A percentile compares a stretch with the other conserved stretches of the same genome.
Conservation (phyloP, 1,284 basidiomycete genomes). For the Rhodotorula sp. region DNA sequence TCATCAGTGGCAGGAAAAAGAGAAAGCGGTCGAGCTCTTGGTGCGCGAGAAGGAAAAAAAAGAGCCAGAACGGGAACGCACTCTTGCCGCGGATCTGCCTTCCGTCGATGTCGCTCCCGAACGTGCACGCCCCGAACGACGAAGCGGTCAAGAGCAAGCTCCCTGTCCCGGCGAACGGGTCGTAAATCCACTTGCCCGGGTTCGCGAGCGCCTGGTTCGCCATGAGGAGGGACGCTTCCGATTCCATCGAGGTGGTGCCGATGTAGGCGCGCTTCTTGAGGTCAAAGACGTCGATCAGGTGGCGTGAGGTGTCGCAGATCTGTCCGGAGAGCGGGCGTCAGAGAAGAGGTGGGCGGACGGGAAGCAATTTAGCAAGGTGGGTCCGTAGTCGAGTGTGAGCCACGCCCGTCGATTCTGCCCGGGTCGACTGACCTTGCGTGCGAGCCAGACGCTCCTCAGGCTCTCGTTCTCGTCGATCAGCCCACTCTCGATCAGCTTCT, state of each 20-base stretch:
- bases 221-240: constrained; percentile 91
- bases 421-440: constrained; percentile 17
- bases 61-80: constrained; percentile 38
- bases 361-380: background rate
- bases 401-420: background rate
- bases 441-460: constrained; percentile 33
- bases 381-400: background rate
- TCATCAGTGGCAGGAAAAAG: background rate
- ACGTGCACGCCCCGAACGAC: constrained; percentile 80
- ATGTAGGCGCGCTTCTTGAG: constrained; percentile 88
- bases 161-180: constrained; percentile 94
- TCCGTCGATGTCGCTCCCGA: constrained; percentile 96
- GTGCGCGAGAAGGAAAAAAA: background rate
- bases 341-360: background rate
- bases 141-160: constrained; percentile 83
- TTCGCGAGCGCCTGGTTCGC: constrained; percentile 89
- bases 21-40: background rate
- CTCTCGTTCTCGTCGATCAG: constrained; percentile 18
- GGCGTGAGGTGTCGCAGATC: constrained; percentile 44
- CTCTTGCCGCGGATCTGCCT: constrained; percentile 93
- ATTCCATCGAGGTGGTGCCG: constrained; percentile 98
- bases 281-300: constrained; percentile 53
- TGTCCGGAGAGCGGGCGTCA: constrained; percentile 18
- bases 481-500: constrained; percentile 2
- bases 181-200: constrained; percentile 86